Conservation (phyloP, 208 protist genomes). For the Leishmania martiniquensis region DNA sequence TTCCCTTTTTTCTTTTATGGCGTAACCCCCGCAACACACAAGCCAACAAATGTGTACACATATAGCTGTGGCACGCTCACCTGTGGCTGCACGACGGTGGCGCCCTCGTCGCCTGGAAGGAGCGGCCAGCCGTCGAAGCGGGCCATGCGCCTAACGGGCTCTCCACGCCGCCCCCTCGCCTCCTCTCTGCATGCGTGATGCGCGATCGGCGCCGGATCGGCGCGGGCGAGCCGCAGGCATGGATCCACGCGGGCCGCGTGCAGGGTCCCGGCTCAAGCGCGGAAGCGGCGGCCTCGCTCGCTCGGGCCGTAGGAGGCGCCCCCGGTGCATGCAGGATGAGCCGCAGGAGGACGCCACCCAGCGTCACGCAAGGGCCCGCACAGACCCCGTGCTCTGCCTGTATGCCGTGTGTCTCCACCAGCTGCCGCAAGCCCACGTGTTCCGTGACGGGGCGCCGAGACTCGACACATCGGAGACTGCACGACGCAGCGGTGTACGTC, state of each 20-base stretch:
- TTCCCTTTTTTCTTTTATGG: background rate
- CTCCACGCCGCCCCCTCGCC: background rate
- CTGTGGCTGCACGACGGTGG: background rate
- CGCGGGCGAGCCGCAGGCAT: background rate
- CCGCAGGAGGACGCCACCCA: background rate
- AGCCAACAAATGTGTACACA: background rate
- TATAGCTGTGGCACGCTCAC: background rate
- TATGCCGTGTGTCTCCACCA: background rate
- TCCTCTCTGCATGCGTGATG: background rate
- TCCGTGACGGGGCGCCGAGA: background rate
- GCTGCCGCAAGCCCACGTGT: too few species aligned
- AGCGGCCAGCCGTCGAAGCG: background rate
- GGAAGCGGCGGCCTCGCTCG: background rate
- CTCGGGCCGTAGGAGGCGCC: background rate
- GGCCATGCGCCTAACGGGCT: background rate
- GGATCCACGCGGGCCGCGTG: background rate
- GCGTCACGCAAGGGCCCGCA: background rate
- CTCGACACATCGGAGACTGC: background rate
- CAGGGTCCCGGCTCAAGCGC: background rate
- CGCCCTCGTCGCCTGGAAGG: background rate
- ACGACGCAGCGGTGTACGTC: background rate
- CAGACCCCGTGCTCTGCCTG: background rate
- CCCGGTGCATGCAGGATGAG: background rate
- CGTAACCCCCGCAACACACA: background rate
- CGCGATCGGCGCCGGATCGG: background rate